phyloP scores from a whole-genome alignment of 2,329 filamentous ascomycete species.

The Stemphylium beticola region DNA sequence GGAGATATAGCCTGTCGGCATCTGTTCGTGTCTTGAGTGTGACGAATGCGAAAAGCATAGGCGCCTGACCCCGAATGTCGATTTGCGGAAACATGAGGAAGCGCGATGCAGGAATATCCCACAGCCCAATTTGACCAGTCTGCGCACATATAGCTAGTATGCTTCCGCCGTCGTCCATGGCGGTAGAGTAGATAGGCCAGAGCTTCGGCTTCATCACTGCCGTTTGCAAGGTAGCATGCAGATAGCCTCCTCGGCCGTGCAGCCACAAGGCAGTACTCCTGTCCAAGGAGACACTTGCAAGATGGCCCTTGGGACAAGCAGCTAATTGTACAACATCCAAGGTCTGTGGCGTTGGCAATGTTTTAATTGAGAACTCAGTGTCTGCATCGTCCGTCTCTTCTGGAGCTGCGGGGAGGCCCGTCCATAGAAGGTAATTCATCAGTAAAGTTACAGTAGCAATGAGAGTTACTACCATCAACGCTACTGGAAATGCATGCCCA shows the following conservation, averaged over 20 bases:
- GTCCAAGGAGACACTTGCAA: constrained; percentile 75
- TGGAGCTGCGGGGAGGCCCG: constrained; percentile 58
- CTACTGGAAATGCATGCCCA: constrained; percentile 73
- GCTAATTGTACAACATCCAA: constrained; percentile 72
- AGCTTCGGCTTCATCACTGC: constrained; percentile 44
- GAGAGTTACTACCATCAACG: constrained; percentile 67
- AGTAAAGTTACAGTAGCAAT: constrained; percentile 71
- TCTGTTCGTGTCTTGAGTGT: constrained; percentile 41
- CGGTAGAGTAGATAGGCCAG: constrained; percentile 63
- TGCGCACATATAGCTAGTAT: constrained; percentile 72
- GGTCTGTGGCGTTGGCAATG: constrained; percentile 67
- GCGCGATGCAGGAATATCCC: constrained; percentile 64
- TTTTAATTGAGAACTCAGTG: constrained; percentile 65
- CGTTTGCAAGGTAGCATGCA: constrained; percentile 39
- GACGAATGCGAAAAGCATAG: constrained; percentile 66
- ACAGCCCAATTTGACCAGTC: constrained; percentile 64
- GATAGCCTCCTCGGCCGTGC: constrained; percentile 38
- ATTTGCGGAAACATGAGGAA: constrained; percentile 62
- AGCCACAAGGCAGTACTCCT: constrained; percentile 70
- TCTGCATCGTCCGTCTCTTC: constrained; percentile 57
- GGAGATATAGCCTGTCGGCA: constrained; percentile 51
- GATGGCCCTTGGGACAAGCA: constrained; percentile 66
- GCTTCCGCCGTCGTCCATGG: constrained; percentile 68
- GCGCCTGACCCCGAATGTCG: constrained; percentile 64
- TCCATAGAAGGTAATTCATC: constrained; percentile 76